Evolutionary conservation across 257 asterid species (phyloP), one percentile per base, ranked within the genome.

Genomic region (Solanum peruvianum): DNA sequence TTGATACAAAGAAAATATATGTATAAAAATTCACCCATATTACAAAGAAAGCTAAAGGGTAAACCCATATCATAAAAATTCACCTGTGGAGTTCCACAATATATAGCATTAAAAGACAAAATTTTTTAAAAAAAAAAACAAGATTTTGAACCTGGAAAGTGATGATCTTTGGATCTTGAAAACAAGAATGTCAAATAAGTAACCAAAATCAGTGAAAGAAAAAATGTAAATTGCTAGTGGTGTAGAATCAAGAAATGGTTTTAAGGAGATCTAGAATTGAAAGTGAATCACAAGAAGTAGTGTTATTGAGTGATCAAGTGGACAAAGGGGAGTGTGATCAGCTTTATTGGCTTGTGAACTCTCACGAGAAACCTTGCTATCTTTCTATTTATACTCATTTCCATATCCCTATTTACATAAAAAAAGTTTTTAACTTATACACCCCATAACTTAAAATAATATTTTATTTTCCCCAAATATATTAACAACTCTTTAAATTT

Each of bases 301-400:
- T n/a, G 25, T 27, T 14, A 13, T 49, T 11, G 84, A n/a, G 64
- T 75, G 81, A 41, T 86, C 81, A 84, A 83, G 56, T 67, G 18
- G 85, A 7, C 73, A 62, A 52, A 41, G 86, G 81, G 15, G 29
- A 84, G 86, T 90, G 91, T 83, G 91, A 89, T 86, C 69, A 85
- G 93, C 88, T 69, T 91, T 91, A 86, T 89, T 90, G 92, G 91
- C 96, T 86, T 88, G 93, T 91, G 98, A 92, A 89, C 87, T 91
- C 84, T 93, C 97, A 95, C 98, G 94, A 86, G 97, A 93, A 91
- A 90, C 67, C 90, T 89, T 73, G 95, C 90, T 87, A 31, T 58
- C 83, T 70, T 86, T 69, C 89, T 58, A 91, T 91, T 88, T 91
- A 88, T 89, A 87, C 85, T 49, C 3, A 9, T 10, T 58, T 39